These are phyloP conservation scores for Trichoderma asperellum DNA, from an alignment of 2,329 filamentous ascomycete genomes.

Conservation along the genomic window DNA sequence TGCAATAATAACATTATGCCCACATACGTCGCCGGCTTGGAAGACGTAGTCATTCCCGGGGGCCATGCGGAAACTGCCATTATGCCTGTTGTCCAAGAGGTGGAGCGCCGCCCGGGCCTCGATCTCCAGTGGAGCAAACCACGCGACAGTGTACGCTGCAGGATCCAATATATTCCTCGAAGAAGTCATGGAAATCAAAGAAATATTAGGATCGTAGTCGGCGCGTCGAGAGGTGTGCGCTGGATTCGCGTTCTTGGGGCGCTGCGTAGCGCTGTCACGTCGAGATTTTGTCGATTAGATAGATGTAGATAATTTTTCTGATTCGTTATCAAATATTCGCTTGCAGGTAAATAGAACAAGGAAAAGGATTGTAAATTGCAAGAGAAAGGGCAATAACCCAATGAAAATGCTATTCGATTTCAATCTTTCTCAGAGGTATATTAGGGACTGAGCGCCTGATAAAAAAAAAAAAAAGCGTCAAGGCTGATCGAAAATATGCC, in stretches of 20 bases:
- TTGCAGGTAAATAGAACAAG: not conserved
- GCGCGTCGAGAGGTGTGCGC: not conserved
- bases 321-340: not conserved
- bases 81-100: slow-evolving; percentile 41
- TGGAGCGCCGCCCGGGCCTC: slow-evolving; percentile 43
- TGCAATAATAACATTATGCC: slow-evolving; percentile 45
- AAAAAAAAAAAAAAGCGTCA: not conserved
- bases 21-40: slow-evolving; percentile 42
- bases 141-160: slow-evolving; percentile 40
- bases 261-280: not conserved
- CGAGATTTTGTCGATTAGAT: not conserved
- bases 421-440: not conserved
- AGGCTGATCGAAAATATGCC: not conserved
- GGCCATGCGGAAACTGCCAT: slow-evolving; percentile 38
- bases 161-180: slow-evolving; percentile 26
- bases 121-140: slow-evolving; percentile 45
- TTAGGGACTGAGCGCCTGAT: not conserved
- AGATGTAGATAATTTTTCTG: not conserved
- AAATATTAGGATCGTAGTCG: not conserved
- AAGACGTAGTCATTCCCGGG: slow-evolving; percentile 45
- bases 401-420: not conserved
- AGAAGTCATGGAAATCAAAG: not conserved
- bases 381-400: not conserved
- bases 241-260: not conserved
- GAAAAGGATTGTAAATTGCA: not conserved